These are phyloP conservation scores for Fraxinus xanthoxyloides DNA, from an alignment of 305 asterid genomes.

Conservation along the genomic window DNA sequence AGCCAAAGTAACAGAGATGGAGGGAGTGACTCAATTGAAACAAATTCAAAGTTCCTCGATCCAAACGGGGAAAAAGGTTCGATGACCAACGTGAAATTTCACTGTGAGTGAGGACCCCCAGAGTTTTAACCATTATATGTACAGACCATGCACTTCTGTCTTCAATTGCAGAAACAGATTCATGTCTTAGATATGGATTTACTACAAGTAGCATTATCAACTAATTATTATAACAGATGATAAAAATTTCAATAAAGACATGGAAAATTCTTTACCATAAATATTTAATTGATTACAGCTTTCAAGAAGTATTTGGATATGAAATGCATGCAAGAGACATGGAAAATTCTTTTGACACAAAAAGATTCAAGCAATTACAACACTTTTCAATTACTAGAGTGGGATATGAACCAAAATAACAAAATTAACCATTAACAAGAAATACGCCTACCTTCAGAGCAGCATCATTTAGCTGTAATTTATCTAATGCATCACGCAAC, in stretches of 20 bases:
- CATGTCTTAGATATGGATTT: neutral
- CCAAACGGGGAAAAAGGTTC: neutral
- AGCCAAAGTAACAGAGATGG: neutral
- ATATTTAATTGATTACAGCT: neutral
- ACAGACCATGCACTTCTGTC: neutral
- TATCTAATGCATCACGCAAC: conserved; percentile 95
- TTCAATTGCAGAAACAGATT: neutral
- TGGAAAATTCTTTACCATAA: neutral
- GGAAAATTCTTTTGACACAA: neutral
- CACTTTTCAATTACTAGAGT: neutral
- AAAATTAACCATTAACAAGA: conserved; percentile 13
- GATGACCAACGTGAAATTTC: neutral
- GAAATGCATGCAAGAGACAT: neutral
- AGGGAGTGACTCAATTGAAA: neutral
- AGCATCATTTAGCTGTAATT: conserved; percentile 95
- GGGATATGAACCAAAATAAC: conserved; percentile 2
- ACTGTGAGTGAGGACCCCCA: neutral
- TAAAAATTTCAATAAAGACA: neutral
- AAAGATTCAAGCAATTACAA: neutral
- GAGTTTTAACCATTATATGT: neutral
- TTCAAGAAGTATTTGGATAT: neutral
- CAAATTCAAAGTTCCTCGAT: neutral
- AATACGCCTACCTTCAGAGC: conserved; percentile 73
- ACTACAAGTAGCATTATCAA: neutral
- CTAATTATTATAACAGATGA: neutral